Evolutionary conservation across 108 stramenopile genomes (phyloP).

Genomic region (Stephanodiscus minutulus): DNA sequence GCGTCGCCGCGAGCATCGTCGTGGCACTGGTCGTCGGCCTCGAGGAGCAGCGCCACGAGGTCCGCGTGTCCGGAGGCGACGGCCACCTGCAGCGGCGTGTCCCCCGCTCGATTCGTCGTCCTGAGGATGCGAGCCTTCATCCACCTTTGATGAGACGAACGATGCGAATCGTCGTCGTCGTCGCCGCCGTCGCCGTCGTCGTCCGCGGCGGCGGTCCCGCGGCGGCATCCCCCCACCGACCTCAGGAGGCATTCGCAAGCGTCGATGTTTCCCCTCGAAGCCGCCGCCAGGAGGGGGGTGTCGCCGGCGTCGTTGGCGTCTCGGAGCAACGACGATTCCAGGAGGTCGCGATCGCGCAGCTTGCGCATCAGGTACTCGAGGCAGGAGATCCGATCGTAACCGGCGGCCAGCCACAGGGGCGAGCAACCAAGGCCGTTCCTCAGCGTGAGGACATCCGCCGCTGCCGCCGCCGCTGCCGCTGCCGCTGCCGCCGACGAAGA

Average conservation of each 20-base stretch:
- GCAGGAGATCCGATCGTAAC: slow-evolving; percentile 41
- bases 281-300: slow-evolving; percentile 52
- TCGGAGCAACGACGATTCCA: slow-evolving; percentile 23
- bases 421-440: slow-evolving; percentile 36
- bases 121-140: slow-evolving; percentile 18
- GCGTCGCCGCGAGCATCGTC: not conserved
- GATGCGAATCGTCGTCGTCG: not conserved
- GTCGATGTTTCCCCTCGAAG: slow-evolving; percentile 45
- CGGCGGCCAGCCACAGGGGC: slow-evolving; percentile 52
- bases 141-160: slow-evolving; percentile 1
- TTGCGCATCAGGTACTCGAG: slow-evolving; percentile 42
- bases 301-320: slow-evolving; percentile 51
- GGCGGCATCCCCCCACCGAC: slow-evolving; percentile 13
- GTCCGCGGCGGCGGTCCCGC: not conserved
- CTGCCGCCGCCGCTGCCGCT: too few species aligned
- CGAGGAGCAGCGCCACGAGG: slow-evolving; percentile 36
- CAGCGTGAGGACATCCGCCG: slow-evolving; percentile 10
- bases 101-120: slow-evolving; percentile 39
- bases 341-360: not conserved
- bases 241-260: slow-evolving; percentile 33
- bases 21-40: slow-evolving; percentile 18
- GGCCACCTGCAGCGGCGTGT: slow-evolving; percentile 46
- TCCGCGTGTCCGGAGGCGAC: slow-evolving; percentile 37
- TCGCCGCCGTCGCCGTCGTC: not conserved
- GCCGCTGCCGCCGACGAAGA: too few species aligned